These are phyloP conservation scores for Capronia americana DNA, from an alignment of 2,329 filamentous ascomycete genomes.

Conservation along the genomic window DNA sequence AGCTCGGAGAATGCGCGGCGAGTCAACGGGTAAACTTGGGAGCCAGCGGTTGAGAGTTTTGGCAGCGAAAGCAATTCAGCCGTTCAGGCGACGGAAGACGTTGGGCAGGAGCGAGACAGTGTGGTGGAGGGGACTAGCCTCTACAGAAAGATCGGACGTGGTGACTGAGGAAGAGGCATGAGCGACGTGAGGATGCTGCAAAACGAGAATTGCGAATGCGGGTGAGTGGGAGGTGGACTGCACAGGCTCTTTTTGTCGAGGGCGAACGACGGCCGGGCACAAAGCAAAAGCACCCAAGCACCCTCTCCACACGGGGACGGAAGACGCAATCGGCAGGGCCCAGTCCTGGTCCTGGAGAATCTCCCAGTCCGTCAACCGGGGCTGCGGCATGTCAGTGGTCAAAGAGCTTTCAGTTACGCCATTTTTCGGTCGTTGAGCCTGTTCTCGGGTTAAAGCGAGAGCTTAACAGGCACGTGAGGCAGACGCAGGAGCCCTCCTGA, in stretches of 20 bases:
- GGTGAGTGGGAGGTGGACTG: slow-evolving; percentile 15
- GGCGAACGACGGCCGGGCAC: slow-evolving; percentile 2
- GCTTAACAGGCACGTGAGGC: slow-evolving; percentile 5
- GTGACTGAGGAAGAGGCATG: neutral
- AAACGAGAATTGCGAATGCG: slow-evolving; percentile 8
- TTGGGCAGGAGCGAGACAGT: neutral
- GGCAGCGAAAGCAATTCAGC: neutral
- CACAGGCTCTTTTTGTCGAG: slow-evolving; percentile 9
- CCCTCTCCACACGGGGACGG: slow-evolving; percentile 4
- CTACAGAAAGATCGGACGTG: neutral
- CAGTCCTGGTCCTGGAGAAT: slow-evolving; percentile 16
- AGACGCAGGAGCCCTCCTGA: neutral
- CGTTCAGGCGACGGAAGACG: neutral
- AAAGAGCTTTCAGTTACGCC: slow-evolving; percentile 15
- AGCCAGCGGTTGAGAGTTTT: neutral
- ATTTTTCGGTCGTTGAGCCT: slow-evolving; percentile 16
- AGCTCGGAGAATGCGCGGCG: neutral
- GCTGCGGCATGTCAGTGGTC: slow-evolving; percentile 10
- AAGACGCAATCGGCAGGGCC: slow-evolving; percentile 10
- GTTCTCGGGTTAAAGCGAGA: slow-evolving; percentile 22
- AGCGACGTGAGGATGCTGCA: neutral
- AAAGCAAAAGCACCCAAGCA: slow-evolving; percentile 3
- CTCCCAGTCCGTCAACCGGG: slow-evolving; percentile 12
- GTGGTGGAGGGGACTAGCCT: neutral
- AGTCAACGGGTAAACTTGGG: slow-evolving; percentile 1